Conservation (phyloP, 306 rosid genomes). For the Hippophae tibetana region DNA sequence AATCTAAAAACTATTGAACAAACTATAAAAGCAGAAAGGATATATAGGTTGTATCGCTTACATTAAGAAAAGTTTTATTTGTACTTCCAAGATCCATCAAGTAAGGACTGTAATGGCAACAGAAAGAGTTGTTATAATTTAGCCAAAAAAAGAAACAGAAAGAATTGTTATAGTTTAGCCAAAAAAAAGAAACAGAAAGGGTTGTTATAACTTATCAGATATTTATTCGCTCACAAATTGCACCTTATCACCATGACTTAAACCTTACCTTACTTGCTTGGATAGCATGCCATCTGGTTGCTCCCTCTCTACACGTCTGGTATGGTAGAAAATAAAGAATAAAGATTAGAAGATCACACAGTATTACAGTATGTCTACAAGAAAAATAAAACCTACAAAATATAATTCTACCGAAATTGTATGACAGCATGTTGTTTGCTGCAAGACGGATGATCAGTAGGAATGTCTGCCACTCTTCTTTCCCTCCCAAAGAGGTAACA, state of each 20-base stretch:
- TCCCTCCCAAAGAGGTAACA: constrained; percentile 97
- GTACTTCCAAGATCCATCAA: constrained; percentile 99
- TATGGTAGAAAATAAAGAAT: constrained; percentile 3
- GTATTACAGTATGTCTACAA: background rate
- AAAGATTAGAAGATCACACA: background rate
- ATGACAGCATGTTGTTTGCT: constrained; percentile 99
- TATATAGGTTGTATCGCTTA: constrained; percentile 30
- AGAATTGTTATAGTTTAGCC: too few relatives aligned
- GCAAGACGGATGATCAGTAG: constrained; percentile 98
- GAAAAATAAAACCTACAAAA: constrained; percentile 14
- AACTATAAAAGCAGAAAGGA: background rate
- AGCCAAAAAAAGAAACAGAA: too few relatives aligned
- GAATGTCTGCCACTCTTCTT: constrained; percentile 93
- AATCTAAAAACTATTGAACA: constrained; percentile 11
- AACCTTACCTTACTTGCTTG: constrained; percentile 53
- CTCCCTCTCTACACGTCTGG: constrained; percentile 84
- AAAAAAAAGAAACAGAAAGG: constrained; percentile 3
- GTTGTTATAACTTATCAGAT: constrained; percentile 19
- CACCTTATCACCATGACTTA: background rate
- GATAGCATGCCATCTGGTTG: constrained; percentile 58
- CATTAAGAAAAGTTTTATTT: constrained; percentile 86
- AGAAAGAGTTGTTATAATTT: too few relatives aligned
- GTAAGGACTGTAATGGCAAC: constrained; percentile 54
- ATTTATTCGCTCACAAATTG: background rate
- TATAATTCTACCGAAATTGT: constrained; percentile 63